phyloP scores from a whole-genome alignment of 371 early-diverging fungal species.

The Saksenaea vasiformis region DNA sequence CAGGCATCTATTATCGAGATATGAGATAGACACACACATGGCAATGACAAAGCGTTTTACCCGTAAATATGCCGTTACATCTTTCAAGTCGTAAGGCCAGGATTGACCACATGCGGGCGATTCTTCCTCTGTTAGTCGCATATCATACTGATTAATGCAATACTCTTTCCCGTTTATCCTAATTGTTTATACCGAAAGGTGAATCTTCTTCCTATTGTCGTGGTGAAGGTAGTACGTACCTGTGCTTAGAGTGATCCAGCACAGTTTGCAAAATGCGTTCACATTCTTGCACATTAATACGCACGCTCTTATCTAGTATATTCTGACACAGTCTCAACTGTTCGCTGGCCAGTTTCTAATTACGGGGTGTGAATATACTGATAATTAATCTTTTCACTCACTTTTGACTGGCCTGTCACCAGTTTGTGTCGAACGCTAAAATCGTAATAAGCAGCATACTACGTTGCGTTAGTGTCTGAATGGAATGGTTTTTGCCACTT shows the following conservation, averaged over 20 bases:
- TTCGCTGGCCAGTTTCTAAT: constrained; percentile 14
- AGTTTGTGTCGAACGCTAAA: constrained; percentile 47
- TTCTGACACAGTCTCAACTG: constrained; percentile 29
- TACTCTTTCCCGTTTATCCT: constrained; percentile 17
- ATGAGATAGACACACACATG: background rate
- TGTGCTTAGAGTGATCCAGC: constrained; percentile 29
- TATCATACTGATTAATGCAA: constrained; percentile 86
- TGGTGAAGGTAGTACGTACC: constrained; percentile 19
- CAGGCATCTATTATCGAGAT: constrained; percentile 41
- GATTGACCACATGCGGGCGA: constrained; percentile 69
- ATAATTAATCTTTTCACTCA: constrained; percentile 12
- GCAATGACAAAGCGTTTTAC: constrained; percentile 30
- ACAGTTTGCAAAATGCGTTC: constrained; percentile 34
- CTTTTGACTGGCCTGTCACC: constrained; percentile 34
- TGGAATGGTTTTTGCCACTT: background rate
- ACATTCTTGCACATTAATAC: constrained; percentile 28
- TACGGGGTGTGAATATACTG: background rate
- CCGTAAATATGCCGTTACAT: constrained; percentile 63
- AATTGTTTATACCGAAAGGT: constrained; percentile 3
- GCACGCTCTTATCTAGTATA: constrained; percentile 16
- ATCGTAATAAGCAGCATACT: constrained; percentile 61
- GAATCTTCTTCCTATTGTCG: background rate
- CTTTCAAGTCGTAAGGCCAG: constrained; percentile 75
- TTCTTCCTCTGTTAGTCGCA: constrained; percentile 63
- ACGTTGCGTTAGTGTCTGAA: constrained; percentile 1